Conservation (phyloP, 345 rosid genomes). For the Reutealis trisperma region DNA sequence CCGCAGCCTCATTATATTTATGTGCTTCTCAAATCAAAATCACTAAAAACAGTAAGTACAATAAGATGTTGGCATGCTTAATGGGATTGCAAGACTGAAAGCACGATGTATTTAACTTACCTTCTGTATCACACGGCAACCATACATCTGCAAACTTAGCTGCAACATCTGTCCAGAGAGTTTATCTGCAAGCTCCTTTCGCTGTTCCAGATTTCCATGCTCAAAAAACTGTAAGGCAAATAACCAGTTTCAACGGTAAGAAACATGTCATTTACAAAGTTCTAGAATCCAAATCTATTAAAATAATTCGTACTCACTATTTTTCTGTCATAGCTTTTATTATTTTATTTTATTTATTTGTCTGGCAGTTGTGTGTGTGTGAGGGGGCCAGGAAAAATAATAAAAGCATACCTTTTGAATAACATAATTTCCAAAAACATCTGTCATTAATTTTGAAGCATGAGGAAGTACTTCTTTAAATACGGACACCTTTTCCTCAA, state of each 20-base stretch:
- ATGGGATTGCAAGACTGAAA: not conserved
- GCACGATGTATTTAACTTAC: conserved; percentile 31
- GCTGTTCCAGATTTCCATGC: conserved; percentile 82
- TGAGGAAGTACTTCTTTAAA: conserved; percentile 89
- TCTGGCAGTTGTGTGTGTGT: too few relatives aligned
- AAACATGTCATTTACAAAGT: not conserved
- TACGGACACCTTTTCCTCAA: conserved; percentile 79
- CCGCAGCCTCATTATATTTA: not conserved
- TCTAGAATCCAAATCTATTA: not conserved
- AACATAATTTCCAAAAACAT: conserved; percentile 98
- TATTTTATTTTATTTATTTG: too few relatives aligned
- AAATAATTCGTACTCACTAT: not conserved
- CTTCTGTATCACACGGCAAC: conserved; percentile 99
- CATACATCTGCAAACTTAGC: conserved; percentile 98
- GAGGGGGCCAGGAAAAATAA: too few relatives aligned
- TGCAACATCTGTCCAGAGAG: conserved; percentile 85
- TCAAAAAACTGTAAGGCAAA: conserved; percentile 68
- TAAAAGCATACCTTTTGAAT: conserved; percentile 75
- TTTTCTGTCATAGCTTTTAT: not conserved
- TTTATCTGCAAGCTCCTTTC: conserved; percentile 86
- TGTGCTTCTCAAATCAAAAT: not conserved
- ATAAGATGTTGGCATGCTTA: not conserved
- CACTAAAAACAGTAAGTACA: not conserved
- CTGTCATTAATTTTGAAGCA: conserved; percentile 86
- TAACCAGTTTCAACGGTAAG: not conserved